Evolutionary conservation across 1,284 basidiomycete genomes (phyloP).

Genomic region (Leccinum angustisporum): DNA sequence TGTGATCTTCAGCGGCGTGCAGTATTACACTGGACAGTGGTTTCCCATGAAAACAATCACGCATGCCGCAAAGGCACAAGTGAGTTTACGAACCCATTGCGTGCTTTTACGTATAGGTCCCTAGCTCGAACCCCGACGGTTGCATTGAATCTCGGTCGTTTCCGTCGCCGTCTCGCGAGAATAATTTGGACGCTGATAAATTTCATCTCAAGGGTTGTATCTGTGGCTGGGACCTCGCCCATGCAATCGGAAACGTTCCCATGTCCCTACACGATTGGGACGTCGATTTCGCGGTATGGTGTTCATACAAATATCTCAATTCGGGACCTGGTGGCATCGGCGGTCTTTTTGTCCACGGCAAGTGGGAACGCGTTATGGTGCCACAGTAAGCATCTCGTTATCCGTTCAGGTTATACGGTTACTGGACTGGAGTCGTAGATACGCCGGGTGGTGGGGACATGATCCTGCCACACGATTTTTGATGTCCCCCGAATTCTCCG

Average conservation of each 20-base stretch:
- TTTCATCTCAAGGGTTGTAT: slow-evolving; percentile 70
- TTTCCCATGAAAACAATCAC: slow-evolving; percentile 89
- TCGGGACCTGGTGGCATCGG: slow-evolving; percentile 94
- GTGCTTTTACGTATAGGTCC: slow-evolving; percentile 31
- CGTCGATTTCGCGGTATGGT: slow-evolving; percentile 97
- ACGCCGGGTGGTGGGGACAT: slow-evolving; percentile 98
- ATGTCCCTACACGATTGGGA: slow-evolving; percentile 89
- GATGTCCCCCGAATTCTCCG: slow-evolving; percentile 84
- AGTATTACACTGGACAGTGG: slow-evolving; percentile 97
- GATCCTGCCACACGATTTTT: slow-evolving; percentile 84
- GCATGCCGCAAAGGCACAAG: slow-evolving; percentile 79
- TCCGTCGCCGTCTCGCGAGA: slow-evolving; percentile 6
- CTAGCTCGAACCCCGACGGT: slow-evolving; percentile 7
- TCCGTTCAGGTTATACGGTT: slow-evolving; percentile 15
- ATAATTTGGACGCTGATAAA: slow-evolving; percentile 17
- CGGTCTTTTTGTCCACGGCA: slow-evolving; percentile 88
- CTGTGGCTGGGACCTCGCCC: slow-evolving; percentile 95
- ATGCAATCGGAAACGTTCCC: slow-evolving; percentile 93
- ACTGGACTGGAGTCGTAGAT: slow-evolving; percentile 44
- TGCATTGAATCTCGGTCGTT: slow-evolving; percentile 8
- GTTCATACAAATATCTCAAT: slow-evolving; percentile 97
- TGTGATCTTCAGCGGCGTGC: slow-evolving; percentile 87
- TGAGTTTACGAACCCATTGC: slow-evolving; percentile 35
- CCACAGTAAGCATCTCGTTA: slow-evolving; percentile 51
- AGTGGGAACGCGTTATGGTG: slow-evolving; percentile 61